phyloP scores from a whole-genome alignment of 768 basidiomycete species.

The Leccinum disarticulatum region DNA sequence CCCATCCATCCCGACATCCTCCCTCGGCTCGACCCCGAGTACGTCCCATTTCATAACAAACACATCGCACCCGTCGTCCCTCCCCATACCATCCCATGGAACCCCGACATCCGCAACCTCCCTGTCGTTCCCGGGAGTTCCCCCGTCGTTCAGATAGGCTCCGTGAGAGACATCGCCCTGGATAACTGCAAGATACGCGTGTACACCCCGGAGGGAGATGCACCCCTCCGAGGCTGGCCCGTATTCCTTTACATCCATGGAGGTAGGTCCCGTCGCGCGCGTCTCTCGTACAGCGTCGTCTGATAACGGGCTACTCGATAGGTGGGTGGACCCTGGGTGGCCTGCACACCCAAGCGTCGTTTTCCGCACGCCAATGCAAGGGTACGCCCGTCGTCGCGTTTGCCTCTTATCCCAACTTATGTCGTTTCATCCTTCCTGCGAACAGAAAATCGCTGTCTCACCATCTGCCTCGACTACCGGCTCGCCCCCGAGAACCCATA shows the following conservation, averaged over 20 bases:
- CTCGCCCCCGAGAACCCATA: conserved; percentile 71
- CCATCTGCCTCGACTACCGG: conserved; percentile 68
- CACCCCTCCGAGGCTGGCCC: conserved; percentile 61
- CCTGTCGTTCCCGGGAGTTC: conserved; percentile 57
- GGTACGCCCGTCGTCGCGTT: conserved; percentile 7
- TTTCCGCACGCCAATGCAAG: conserved; percentile 38
- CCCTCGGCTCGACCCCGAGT: conserved; percentile 59
- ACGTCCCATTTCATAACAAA: conserved; percentile 56
- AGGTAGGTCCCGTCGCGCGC: conserved; percentile 37
- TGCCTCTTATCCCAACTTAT: not conserved
- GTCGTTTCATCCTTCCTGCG: not conserved
- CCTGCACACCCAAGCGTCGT: conserved; percentile 57
- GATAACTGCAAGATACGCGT: conserved; percentile 55
- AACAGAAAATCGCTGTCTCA: conserved; percentile 59
- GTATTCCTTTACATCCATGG: conserved; percentile 74
- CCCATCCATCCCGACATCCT: conserved; percentile 63
- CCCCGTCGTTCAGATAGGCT: conserved; percentile 53
- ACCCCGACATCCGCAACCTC: conserved; percentile 49
- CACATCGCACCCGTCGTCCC: conserved; percentile 44
- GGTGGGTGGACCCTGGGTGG: conserved; percentile 77
- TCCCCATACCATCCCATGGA: conserved; percentile 60
- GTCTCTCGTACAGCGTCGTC: not conserved
- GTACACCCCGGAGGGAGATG: conserved; percentile 55
- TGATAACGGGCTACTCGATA: conserved; percentile 18
- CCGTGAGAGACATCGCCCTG: conserved; percentile 48